Evolutionary conservation across 306 rosid species (phyloP).

Genomic region (Alnus glutinosa): DNA sequence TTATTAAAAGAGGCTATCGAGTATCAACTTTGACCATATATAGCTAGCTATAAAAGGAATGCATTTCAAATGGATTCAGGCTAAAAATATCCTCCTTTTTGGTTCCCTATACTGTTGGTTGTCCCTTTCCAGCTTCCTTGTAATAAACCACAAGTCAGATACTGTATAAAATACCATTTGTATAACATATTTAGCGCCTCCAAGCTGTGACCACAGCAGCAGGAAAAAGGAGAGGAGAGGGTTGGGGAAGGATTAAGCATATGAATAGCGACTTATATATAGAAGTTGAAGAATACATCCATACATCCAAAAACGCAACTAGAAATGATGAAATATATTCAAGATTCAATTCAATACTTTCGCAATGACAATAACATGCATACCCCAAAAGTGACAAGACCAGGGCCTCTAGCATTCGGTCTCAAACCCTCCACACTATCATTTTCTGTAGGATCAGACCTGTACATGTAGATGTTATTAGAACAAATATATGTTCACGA

Average conservation of each 20-base stretch:
- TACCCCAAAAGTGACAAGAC: constrained; percentile 99
- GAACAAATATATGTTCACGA: constrained; percentile 5
- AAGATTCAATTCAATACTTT: constrained; percentile 18
- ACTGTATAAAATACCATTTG: too few species aligned
- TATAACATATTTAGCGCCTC: too few species aligned
- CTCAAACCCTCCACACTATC: constrained; percentile 98
- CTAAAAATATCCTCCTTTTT: too few species aligned
- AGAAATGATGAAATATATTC: not conserved
- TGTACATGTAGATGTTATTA: constrained; percentile 38
- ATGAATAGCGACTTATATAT: too few species aligned
- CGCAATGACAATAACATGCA: constrained; percentile 18
- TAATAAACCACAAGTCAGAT: too few species aligned
- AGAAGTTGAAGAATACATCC: not conserved
- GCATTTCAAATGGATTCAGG: not conserved
- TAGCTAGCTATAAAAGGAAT: not conserved
- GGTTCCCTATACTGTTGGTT: too few species aligned
- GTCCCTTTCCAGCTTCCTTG: too few species aligned
- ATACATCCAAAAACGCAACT: not conserved
- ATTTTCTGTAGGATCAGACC: constrained; percentile 99
- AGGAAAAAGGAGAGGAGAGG: too few species aligned
- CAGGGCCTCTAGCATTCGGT: constrained; percentile 99
- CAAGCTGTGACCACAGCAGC: too few species aligned
- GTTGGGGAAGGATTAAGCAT: too few species aligned
- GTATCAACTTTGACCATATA: not conserved
- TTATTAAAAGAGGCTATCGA: not conserved